Conservation (phyloP, 768 basidiomycete genomes). For the Coprinopsis strossmayeri region DNA sequence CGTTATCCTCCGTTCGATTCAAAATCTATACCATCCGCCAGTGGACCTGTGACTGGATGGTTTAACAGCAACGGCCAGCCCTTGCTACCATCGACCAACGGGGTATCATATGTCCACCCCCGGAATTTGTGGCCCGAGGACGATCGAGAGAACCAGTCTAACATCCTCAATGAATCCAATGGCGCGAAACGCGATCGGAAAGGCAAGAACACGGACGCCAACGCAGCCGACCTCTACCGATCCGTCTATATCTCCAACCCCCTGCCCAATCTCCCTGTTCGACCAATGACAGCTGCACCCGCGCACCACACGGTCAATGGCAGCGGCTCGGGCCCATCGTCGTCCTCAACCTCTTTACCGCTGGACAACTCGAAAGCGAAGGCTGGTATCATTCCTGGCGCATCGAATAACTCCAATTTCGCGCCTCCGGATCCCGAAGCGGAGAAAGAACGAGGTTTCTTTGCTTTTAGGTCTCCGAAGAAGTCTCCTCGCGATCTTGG, state of each 20-base stretch:
- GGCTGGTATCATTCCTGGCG: conserved; percentile 25
- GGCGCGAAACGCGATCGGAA: conserved; percentile 7
- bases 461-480: conserved; percentile 4
- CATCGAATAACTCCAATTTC: conserved; percentile 24
- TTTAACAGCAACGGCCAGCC: conserved; percentile 3
- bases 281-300: not conserved
- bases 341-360: not conserved
- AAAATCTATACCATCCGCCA: not conserved
- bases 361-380: conserved; percentile 9
- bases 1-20: conserved; percentile 31
- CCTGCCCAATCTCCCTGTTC: not conserved
- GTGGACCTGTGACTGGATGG: not conserved
- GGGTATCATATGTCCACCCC: not conserved
- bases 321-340: not conserved
- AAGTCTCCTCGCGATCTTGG: not conserved
- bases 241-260: not conserved
- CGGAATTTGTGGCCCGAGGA: conserved; percentile 3
- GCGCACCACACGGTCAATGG: not conserved
- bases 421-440: conserved; percentile 15
- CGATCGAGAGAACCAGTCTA: conserved; percentile 6
- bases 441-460: conserved; percentile 5
- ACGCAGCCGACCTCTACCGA: not conserved
- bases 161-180: conserved; percentile 3
- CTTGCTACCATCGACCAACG: not conserved
- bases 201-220: conserved; percentile 7